Evolutionary conservation across 2,329 filamentous ascomycete species (phyloP).

Genomic region (Epichloe gansuensis): DNA sequence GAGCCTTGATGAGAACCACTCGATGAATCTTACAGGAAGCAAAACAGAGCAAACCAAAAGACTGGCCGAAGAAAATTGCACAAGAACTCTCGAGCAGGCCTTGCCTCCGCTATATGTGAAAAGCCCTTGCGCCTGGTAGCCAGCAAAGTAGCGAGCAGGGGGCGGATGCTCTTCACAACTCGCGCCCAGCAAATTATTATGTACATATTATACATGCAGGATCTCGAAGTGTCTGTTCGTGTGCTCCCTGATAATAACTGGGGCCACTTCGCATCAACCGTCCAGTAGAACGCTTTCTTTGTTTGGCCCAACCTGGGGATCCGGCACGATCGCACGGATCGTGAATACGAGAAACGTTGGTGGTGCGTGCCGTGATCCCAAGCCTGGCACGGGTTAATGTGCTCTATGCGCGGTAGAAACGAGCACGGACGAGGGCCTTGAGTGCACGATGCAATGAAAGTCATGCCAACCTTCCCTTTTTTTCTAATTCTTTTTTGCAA

Average conservation of each 20-base stretch:
- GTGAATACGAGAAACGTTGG: constrained; percentile 1
- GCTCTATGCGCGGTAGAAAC: neutral
- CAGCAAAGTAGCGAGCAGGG: neutral
- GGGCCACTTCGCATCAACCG: neutral
- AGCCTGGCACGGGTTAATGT: neutral
- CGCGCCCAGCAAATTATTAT: neutral
- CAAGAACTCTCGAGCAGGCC: neutral
- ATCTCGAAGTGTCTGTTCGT: neutral
- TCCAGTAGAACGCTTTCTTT: neutral
- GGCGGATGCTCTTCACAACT: too few species aligned
- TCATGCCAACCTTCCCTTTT: too few species aligned
- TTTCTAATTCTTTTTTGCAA: too few species aligned
- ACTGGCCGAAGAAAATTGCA: neutral
- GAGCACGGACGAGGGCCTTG: too few species aligned
- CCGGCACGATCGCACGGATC: constrained; percentile 1
- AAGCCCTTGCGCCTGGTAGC: neutral
- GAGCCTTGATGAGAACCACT: neutral
- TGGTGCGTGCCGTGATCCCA: neutral
- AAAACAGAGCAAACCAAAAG: neutral
- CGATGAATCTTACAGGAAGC: neutral
- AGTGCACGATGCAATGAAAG: too few species aligned
- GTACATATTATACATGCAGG: neutral
- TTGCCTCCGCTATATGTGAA: neutral
- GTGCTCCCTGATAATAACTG: neutral
- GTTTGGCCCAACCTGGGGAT: neutral